Base-by-base conservation (phyloP, 31 red algal species). In the Odonthalia washingtoniensis region DNA sequence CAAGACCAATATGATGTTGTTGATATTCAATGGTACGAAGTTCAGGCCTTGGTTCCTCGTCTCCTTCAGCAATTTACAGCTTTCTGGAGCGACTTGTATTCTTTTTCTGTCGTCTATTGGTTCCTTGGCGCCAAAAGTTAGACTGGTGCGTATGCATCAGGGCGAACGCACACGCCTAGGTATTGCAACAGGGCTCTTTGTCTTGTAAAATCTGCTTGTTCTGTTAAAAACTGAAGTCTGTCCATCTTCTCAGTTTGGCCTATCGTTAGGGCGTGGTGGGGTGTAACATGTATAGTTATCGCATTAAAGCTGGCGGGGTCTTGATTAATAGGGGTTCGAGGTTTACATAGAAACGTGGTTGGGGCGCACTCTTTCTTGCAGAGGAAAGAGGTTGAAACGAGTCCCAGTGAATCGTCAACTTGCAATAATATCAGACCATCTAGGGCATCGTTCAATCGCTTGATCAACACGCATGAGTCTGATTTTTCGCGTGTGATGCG, bases 361-460 rank as follows among this genome's bases (percentile, higher is more conserved):
- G n/a, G n/a, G n/a, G n/a, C n/a, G n/a, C n/a, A n/a, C 5, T 85
- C 39, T 35, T 75, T 45, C 3, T 39, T 3, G 0, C 16, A 32
- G 3, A 85, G 68, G 65, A 85, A 85, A 5, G 1, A 12, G 2
- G 16, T 1, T 34, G 68, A 74, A 1, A 40, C 82, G n/a, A 53
- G 41, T 24, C 82, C 82, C 37, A 72, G 74, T 3, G 65, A 34
- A 32, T 85, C 82, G 64, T 85, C 82, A 1, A 85, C 82, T 36
- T 85, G 66, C 3, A 85, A 5, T 3, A 69, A 44, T 6, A 65
- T 68, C 2, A 82, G 1, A 46, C 78, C 78, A 0, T 68, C 60
- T 3, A 82, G 1, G 12, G 21, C 2, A 17, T 2, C 5, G 30
- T 52, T 63, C 17, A 46, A 14, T 24, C 61, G 9, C 1, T 69